phyloP scores from a whole-genome alignment of 2,329 filamentous ascomycete species.

The Exophiala sp. region DNA sequence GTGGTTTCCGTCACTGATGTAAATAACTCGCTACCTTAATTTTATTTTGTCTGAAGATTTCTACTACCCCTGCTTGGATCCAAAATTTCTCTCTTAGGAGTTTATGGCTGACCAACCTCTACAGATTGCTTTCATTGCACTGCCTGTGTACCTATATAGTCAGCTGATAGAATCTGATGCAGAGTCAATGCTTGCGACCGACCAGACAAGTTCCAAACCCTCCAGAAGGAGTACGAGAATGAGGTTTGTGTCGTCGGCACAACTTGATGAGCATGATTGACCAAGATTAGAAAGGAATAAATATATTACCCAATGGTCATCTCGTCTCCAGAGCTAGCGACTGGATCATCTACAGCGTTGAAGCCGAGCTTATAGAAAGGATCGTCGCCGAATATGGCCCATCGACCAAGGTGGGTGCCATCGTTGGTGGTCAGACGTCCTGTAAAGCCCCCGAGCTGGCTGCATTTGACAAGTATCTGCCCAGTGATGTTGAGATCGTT shows the following conservation, averaged over 20 bases:
- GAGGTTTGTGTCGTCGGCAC: constrained; percentile 62
- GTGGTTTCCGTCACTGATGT: constrained; percentile 86
- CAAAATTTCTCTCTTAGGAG: constrained; percentile 7
- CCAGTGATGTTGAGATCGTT: constrained; percentile 81
- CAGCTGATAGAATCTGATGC: constrained; percentile 28
- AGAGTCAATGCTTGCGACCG: constrained; percentile 94
- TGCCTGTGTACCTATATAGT: background rate
- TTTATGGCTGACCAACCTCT: constrained; percentile 6
- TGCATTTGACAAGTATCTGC: constrained; percentile 85
- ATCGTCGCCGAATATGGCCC: constrained; percentile 87
- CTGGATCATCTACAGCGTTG: constrained; percentile 98
- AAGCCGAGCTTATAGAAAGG: constrained; percentile 80
- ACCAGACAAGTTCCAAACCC: constrained; percentile 76
- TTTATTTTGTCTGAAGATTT: constrained; percentile 72
- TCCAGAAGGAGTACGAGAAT: constrained; percentile 75
- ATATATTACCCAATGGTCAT: constrained; percentile 90
- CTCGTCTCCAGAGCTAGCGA: constrained; percentile 93
- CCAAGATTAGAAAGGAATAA: constrained; percentile 65
- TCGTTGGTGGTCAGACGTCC: constrained; percentile 95
- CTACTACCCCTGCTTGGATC: too few relatives aligned
- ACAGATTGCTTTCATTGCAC: constrained; percentile 6
- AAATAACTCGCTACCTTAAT: constrained; percentile 97
- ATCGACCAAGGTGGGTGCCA: constrained; percentile 88
- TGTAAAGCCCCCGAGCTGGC: constrained; percentile 96
- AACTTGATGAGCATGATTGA: constrained; percentile 35